Conservation (phyloP, 257 asterid genomes). For the Craterostigma plantagineum region DNA sequence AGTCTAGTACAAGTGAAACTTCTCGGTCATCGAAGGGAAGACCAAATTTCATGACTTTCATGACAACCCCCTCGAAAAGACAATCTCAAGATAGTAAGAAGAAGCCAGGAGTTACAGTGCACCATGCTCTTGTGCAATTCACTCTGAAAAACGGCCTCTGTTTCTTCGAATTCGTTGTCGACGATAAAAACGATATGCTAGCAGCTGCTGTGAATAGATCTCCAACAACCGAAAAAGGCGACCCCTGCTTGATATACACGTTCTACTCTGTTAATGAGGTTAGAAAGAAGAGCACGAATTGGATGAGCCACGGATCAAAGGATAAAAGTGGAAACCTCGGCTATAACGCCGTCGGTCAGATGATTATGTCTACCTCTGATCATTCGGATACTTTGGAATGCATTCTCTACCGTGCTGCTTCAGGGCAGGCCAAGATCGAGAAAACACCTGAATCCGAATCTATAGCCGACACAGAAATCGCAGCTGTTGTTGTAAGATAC, state of each 20-base stretch:
- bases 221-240: conserved; percentile 30
- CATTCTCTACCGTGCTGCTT: conserved; percentile 30
- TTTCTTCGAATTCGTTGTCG: conserved; percentile 57
- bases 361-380: conserved; percentile 46
- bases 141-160: conserved; percentile 57
- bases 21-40: conserved; percentile 13
- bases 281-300: conserved; percentile 50
- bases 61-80: conserved; percentile 14
- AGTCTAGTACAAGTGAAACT: conserved; percentile 14
- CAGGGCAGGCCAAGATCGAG: conserved; percentile 12
- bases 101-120: conserved; percentile 19
- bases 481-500: conserved; percentile 41
- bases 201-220: conserved; percentile 52
- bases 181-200: conserved; percentile 53
- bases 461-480: conserved; percentile 43
- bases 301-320: conserved; percentile 70
- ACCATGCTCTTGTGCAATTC: conserved; percentile 67
- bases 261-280: conserved; percentile 70
- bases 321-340: conserved; percentile 41
- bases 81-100: conserved; percentile 23
- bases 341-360: conserved; percentile 45
- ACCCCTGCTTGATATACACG: conserved; percentile 25
- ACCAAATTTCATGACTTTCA: conserved; percentile 10
- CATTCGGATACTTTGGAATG: conserved; percentile 33
- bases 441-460: conserved; percentile 30